Evolutionary conservation across 2,329 filamentous ascomycete species (phyloP).

Genomic region (Penicillium digitatum): DNA sequence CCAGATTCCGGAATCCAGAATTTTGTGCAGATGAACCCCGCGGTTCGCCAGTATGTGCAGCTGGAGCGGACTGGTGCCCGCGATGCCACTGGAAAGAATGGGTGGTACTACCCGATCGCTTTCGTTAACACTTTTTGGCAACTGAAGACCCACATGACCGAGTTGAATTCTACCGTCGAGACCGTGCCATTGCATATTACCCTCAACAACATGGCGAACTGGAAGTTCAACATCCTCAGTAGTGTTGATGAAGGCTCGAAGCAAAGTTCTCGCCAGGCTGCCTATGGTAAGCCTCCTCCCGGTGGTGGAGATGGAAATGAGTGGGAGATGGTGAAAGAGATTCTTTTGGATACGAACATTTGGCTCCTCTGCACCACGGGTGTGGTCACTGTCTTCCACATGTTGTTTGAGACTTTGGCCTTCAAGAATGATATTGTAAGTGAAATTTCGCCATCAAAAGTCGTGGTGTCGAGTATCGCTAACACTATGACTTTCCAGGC

Average conservation of each 20-base stretch:
- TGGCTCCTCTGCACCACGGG: slow-evolving; percentile 82
- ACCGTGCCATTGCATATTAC: slow-evolving; percentile 78
- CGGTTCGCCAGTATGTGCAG: slow-evolving; percentile 70
- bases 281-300: slow-evolving; percentile 65
- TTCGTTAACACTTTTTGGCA: slow-evolving; percentile 99
- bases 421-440: slow-evolving; percentile 90
- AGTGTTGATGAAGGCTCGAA: slow-evolving; percentile 85
- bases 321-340: slow-evolving; percentile 95
- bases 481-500: slow-evolving; percentile 41
- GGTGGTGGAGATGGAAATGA: slow-evolving; percentile 85
- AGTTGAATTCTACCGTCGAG: slow-evolving; percentile 84
- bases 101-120: slow-evolving; percentile 88
- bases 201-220: slow-evolving; percentile 74
- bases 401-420: slow-evolving; percentile 90
- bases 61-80: slow-evolving; percentile 77
- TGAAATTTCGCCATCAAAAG: not conserved
- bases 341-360: slow-evolving; percentile 88
- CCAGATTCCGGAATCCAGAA: slow-evolving; percentile 70
- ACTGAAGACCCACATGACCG: slow-evolving; percentile 81
- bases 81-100: slow-evolving; percentile 78
- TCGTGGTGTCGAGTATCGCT: slow-evolving; percentile 7
- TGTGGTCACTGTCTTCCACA: slow-evolving; percentile 81
- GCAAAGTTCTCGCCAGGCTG: slow-evolving; percentile 72
- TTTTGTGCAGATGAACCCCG: slow-evolving; percentile 65
- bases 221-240: slow-evolving; percentile 85